Conservation (phyloP, 2,329 filamentous ascomycete genomes). For the Tolypocladium album region DNA sequence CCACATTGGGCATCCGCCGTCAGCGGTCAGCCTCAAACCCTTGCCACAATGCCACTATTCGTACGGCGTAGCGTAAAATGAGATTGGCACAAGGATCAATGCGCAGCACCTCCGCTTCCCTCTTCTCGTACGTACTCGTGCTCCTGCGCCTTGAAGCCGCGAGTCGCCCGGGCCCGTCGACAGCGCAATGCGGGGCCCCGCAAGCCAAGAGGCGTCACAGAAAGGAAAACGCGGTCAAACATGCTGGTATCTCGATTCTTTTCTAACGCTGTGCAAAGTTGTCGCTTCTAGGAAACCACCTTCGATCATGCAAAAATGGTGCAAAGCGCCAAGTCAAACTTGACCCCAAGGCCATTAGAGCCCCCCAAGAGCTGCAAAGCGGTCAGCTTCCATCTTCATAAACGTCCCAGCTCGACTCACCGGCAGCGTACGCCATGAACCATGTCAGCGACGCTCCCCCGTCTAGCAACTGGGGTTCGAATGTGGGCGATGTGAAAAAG, state of each 20-base stretch:
- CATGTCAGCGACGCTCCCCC: constrained; percentile 76
- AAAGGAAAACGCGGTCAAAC: not conserved
- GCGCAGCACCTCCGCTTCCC: not conserved
- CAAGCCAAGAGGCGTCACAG: not conserved
- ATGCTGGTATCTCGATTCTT: not conserved
- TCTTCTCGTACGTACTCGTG: not conserved
- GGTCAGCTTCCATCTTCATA: not conserved
- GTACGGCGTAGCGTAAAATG: not conserved
- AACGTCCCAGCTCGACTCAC: constrained; percentile 31
- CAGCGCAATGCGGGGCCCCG: not conserved
- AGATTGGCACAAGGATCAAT: not conserved
- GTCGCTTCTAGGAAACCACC: not conserved
- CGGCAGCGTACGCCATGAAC: constrained; percentile 72
- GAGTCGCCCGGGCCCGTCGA: not conserved
- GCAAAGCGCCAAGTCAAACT: not conserved
- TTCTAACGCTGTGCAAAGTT: not conserved
- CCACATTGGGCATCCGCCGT: not conserved
- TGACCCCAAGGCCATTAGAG: not conserved
- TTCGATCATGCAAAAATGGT: not conserved
- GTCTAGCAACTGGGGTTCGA: constrained; percentile 62
- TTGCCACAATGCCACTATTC: not conserved
- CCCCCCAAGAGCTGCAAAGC: constrained; percentile 2
- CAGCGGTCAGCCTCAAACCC: not conserved
- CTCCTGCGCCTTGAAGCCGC: not conserved
- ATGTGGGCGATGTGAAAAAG: constrained; percentile 60